Base-by-base conservation (phyloP, 2,329 filamentous ascomycete genomes). In the Fusarium nygamai region DNA sequence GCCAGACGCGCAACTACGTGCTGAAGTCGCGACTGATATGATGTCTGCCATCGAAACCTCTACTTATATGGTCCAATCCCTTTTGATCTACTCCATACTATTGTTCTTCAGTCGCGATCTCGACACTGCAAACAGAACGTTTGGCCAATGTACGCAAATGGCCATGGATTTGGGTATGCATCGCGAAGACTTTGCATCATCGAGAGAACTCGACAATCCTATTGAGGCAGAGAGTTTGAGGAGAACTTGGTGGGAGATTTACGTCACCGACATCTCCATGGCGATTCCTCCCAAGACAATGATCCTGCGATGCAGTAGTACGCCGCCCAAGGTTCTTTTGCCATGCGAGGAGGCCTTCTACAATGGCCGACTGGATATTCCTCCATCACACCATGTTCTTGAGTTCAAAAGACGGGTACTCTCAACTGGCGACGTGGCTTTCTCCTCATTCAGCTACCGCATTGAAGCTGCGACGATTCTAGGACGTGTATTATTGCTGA, bases 231-330 rank as follows among this genome's bases (percentile, higher is more conserved):
- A 77, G 33, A 77, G 75, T 17, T 41, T 78, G 4, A 71, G 75
- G 14, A 65, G 75, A 27, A 77, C 75, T 0, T 77, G 75, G 75
- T 77, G 75, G 75, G 75, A 77, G 31, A 75, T 77, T 14, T 77
- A 73, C 11, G 64, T 76, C 1, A 76, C 73, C 2, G 75, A 77
- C 2, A 65, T 76, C 5, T 54, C 75, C 20, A 78, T 77, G 69
- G 71, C 75, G 0, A 61, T 76, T 9, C 67, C 73, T 0, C 74
- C 63, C 5, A 68, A 67, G 8, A 67, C 68, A 0, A 75, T 74
- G 11, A 60, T 48, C 1, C 68, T 77, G 1, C 71, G 75, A 2
- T 77, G 73, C 22, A 73, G 71, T 4, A 62, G 61, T 5, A 60
- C 56, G 5, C 63, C 64, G 0, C 72, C 75, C 0, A 75, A 77